These are phyloP conservation scores for Eimeria mitis DNA, from an alignment of 169 alveolate species.

Conservation along the genomic window DNA sequence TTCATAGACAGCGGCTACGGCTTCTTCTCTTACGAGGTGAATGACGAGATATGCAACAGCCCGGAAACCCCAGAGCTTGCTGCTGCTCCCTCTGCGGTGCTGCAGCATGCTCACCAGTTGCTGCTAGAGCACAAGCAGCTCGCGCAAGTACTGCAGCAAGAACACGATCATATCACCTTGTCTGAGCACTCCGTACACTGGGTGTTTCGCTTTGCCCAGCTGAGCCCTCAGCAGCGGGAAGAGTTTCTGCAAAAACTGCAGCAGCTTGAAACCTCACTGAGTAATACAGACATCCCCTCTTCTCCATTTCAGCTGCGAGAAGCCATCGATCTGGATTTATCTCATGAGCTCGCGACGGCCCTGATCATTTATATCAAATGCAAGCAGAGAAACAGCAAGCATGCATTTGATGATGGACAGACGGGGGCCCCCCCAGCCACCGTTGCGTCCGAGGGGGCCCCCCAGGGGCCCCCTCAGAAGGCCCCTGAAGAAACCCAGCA, in stretches of 20 bases:
- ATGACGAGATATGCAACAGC: constrained; percentile 33
- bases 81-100: constrained; percentile 47
- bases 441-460: not conserved
- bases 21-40: constrained; percentile 30
- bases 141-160: not conserved
- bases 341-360: constrained; percentile 12
- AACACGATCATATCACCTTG: not conserved
- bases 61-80: constrained; percentile 16
- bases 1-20: constrained; percentile 59
- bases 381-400: not conserved
- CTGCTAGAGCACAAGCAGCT: constrained; percentile 38
- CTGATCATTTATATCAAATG: not conserved
- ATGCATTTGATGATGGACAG: not conserved
- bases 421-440: too few relatives aligned
- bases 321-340: not conserved
- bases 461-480: not conserved
- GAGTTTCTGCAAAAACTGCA: not conserved
- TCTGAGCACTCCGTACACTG: constrained; percentile 15
- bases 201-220: constrained; percentile 25
- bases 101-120: constrained; percentile 60
- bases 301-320: not conserved
- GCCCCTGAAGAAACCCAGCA: not conserved
- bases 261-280: not conserved
- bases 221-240: constrained; percentile 37
- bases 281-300: not conserved